phyloP scores from a whole-genome alignment of 2,329 filamentous ascomycete genomes.

The Fusarium odoratissimum region DNA sequence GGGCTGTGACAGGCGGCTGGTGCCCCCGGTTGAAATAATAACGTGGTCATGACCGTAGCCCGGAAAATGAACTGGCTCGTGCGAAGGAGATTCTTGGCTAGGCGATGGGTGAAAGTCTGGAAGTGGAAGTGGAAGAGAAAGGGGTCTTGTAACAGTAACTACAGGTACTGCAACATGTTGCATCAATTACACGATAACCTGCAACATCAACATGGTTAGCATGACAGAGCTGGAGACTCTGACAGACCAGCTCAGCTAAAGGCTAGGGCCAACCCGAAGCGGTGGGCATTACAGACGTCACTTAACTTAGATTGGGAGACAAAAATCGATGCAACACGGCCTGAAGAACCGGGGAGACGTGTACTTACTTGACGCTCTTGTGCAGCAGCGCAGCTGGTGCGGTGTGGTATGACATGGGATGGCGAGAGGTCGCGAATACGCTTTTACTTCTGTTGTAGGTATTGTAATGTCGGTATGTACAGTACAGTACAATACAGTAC shows the following conservation, averaged over 20 bases:
- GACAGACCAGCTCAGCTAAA: conserved; percentile 19
- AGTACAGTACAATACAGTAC: not conserved
- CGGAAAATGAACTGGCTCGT: conserved; percentile 38
- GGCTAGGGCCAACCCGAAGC: conserved; percentile 26
- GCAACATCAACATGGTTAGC: conserved; percentile 16
- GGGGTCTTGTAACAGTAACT: conserved; percentile 21
- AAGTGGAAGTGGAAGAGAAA: conserved; percentile 9
- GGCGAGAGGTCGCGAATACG: conserved; percentile 34
- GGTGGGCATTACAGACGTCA: conserved; percentile 38
- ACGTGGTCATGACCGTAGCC: conserved; percentile 24
- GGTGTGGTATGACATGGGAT: conserved; percentile 44
- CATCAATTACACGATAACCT: conserved; percentile 8
- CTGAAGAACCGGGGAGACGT: conserved; percentile 35
- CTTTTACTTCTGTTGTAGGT: conserved; percentile 3
- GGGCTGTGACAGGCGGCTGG: conserved; percentile 38
- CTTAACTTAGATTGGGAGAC: conserved; percentile 15
- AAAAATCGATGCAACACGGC: conserved; percentile 31
- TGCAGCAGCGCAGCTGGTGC: conserved; percentile 39
- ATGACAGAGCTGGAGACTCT: conserved; percentile 12
- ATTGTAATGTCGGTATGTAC: not conserved
- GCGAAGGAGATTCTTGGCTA: conserved; percentile 35
- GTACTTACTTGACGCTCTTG: conserved; percentile 36
- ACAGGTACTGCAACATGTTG: not conserved
- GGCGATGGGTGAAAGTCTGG: conserved; percentile 9
- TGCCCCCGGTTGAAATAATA: conserved; percentile 25